Conservation (phyloP, 2,329 filamentous ascomycete species). For the Talaromyces sp. region DNA sequence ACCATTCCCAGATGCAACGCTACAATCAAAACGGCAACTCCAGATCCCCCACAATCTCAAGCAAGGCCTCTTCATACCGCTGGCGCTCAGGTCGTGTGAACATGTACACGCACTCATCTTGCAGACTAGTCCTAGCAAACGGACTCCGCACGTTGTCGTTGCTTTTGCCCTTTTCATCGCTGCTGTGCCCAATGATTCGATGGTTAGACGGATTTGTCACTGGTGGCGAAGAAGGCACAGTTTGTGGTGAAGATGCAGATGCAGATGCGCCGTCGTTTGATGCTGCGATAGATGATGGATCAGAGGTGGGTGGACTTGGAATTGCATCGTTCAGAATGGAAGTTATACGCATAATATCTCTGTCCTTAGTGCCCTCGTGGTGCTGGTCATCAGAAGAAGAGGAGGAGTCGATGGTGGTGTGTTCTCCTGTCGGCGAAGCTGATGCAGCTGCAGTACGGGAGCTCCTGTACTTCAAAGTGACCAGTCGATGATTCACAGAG, state of each 20-base stretch:
- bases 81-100: background rate
- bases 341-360: constrained; percentile 1
- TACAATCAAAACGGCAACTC: constrained; percentile 1
- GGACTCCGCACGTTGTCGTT: background rate
- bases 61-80: constrained; percentile 9
- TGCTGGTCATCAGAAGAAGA: background rate
- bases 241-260: background rate
- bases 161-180: background rate
- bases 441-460: background rate
- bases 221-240: background rate
- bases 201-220: too few species aligned
- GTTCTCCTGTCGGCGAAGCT: background rate
- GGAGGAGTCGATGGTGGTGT: too few species aligned
- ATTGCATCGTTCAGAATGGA: background rate
- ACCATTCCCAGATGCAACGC: background rate
- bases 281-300: background rate
- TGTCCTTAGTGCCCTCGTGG: background rate
- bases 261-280: background rate
- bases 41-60: constrained; percentile 12
- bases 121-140: background rate
- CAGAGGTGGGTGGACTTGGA: background rate
- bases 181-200: background rate
- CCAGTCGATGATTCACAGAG: background rate
- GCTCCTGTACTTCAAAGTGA: background rate
- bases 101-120: background rate